phyloP scores from a whole-genome alignment of 768 basidiomycete genomes.

The Podaxis carcinomalis region DNA sequence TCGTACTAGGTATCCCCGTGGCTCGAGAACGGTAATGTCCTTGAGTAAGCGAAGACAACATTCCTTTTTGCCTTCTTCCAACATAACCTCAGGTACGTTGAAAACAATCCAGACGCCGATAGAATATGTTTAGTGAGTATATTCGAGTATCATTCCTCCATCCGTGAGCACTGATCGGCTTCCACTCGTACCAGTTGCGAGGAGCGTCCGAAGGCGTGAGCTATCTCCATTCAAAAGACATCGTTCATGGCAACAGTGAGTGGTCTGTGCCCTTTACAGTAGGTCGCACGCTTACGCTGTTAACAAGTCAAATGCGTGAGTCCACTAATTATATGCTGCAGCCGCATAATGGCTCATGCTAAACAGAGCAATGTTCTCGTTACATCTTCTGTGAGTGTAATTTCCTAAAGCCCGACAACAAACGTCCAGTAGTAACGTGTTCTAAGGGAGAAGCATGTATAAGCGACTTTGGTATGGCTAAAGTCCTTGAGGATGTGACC shows the following conservation, averaged over 20 bases:
- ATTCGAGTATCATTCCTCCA: background rate
- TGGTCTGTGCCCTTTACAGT: background rate
- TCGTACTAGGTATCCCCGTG: conserved; percentile 51
- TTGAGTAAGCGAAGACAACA: conserved; percentile 32
- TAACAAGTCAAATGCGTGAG: conserved; percentile 57
- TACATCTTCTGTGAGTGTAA: conserved; percentile 35
- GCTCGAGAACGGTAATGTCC: conserved; percentile 55
- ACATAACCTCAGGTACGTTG: conserved; percentile 33
- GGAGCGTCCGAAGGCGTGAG: conserved; percentile 55
- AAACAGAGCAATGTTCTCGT: conserved; percentile 56
- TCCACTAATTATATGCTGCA: conserved; percentile 2
- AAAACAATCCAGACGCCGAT: conserved; percentile 29
- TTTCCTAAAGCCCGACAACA: background rate
- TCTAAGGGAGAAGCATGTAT: conserved; percentile 49
- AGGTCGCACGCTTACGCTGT: background rate
- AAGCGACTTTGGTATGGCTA: conserved; percentile 64
- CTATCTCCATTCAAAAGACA: conserved; percentile 47
- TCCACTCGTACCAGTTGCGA: conserved; percentile 29
- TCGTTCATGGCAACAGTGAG: conserved; percentile 62
- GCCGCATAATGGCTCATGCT: background rate
- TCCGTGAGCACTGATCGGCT: background rate
- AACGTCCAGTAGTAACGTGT: background rate
- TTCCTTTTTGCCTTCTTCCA: background rate
- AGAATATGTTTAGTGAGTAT: conserved; percentile 38
- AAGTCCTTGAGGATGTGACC: conserved; percentile 53